phyloP scores from a whole-genome alignment of 306 rosid species.

The Dicorynia guianensis region DNA sequence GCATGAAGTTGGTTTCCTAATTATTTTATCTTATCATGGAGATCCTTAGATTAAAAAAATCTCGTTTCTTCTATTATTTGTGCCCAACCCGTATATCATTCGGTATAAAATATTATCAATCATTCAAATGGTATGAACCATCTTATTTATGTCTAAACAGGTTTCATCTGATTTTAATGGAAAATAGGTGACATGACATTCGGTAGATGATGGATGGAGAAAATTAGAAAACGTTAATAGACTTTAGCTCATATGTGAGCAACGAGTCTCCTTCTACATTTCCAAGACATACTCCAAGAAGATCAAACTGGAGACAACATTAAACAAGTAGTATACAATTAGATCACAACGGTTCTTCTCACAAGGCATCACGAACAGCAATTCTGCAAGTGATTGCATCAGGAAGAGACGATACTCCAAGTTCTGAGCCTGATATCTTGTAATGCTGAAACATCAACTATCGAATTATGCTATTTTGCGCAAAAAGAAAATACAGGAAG shows the following conservation, averaged over 20 bases:
- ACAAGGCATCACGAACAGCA: conserved; percentile 83
- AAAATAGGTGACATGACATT: too few species aligned
- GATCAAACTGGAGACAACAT: not conserved
- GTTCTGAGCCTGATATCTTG: conserved; percentile 72
- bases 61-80: too few species aligned
- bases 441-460: conserved; percentile 67
- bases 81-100: too few species aligned
- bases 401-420: conserved; percentile 76
- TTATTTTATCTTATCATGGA: too few species aligned
- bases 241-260: conserved; percentile 4
- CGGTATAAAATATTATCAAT: too few species aligned
- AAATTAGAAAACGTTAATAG: conserved; percentile 7
- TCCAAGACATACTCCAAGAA: not conserved
- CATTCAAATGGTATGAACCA: too few species aligned
- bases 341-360: conserved; percentile 48
- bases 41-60: too few species aligned
- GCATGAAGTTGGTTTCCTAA: too few species aligned
- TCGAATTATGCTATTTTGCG: conserved; percentile 28
- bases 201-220: not conserved
- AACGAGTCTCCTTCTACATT: conserved; percentile 19
- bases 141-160: too few species aligned
- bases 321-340: conserved; percentile 30
- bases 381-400: conserved; percentile 84
- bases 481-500: conserved; percentile 12
- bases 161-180: too few species aligned